A percentile compares a stretch with the other conserved stretches of the same genome.
Evolutionary conservation across 257 asterid genomes (phyloP).

Genomic region (Scutellaria galericulata): DNA sequence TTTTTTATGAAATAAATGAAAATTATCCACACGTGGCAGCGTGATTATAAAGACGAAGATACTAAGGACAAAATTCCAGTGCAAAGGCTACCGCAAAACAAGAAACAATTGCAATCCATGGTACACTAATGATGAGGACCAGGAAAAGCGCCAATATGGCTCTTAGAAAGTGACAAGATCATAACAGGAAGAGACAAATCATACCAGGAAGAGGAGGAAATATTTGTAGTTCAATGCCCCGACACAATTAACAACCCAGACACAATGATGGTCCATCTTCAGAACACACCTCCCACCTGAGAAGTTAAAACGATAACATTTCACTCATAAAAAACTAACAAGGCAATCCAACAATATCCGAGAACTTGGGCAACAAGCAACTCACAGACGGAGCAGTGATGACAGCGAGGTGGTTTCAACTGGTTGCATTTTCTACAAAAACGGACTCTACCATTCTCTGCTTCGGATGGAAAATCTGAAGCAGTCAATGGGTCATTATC

Average conservation of each 20-base stretch:
- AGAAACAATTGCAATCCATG: slow-evolving; percentile 3
- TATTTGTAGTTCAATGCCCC: slow-evolving; percentile 97
- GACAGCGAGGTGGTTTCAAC: slow-evolving; percentile 98
- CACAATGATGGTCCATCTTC: slow-evolving; percentile 99
- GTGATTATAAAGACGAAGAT: slow-evolving; percentile 17
- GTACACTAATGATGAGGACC: not conserved
- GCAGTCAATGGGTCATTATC: slow-evolving; percentile 76
- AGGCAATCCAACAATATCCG: slow-evolving; percentile 24
- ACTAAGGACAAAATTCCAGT: not conserved
- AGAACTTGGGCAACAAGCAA: slow-evolving; percentile 39
- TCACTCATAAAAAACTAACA: slow-evolving; percentile 20
- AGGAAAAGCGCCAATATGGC: not conserved
- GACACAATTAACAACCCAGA: slow-evolving; percentile 99
- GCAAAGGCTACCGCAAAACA: not conserved
- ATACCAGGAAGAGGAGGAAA: slow-evolving; percentile 97
- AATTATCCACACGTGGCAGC: not conserved
- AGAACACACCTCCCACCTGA: slow-evolving; percentile 96
- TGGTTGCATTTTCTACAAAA: slow-evolving; percentile 94
- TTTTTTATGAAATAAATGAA: not conserved
- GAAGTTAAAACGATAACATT: slow-evolving; percentile 36
- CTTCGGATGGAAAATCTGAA: slow-evolving; percentile 60
- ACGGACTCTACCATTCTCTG: slow-evolving; percentile 63
- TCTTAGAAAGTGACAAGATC: slow-evolving; percentile 1
- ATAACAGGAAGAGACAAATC: slow-evolving; percentile 17
- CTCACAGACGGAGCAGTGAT: slow-evolving; percentile 99